A percentile compares a stretch with the other conserved stretches of the same genome.
These are phyloP conservation scores for Huntiella bhutanensis DNA, from an alignment of 2,329 filamentous ascomycete genomes.

Conservation along the genomic window DNA sequence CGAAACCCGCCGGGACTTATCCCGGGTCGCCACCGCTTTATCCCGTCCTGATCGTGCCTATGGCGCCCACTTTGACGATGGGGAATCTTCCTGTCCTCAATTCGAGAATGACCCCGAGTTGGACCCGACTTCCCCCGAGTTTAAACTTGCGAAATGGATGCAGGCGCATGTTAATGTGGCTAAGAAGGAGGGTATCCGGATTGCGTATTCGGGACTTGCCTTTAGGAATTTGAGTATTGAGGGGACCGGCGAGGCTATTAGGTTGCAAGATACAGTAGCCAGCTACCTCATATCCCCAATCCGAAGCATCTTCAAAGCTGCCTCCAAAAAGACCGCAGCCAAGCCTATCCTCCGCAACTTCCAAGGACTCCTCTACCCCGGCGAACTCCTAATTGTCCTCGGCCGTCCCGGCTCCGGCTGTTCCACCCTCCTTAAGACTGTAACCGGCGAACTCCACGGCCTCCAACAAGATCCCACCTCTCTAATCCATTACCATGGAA, in stretches of 20 bases:
- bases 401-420: constrained; percentile 48
- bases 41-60: constrained; percentile 17
- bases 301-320: constrained; percentile 16
- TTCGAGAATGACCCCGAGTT: constrained; percentile 17
- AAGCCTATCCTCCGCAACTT: constrained; percentile 46
- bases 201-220: constrained; percentile 37
- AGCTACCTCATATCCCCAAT: constrained; percentile 40
- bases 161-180: constrained; percentile 23
- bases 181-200: constrained; percentile 34
- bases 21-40: constrained; percentile 22
- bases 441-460: constrained; percentile 41
- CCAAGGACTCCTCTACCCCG: constrained; percentile 41
- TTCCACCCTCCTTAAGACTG: constrained; percentile 42
- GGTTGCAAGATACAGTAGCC: constrained; percentile 48
- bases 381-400: constrained; percentile 51
- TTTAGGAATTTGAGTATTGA: constrained; percentile 48
- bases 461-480: constrained; percentile 32
- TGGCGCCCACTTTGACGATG: not conserved
- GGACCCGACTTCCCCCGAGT: constrained; percentile 21
- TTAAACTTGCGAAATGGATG: constrained; percentile 26
- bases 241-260: constrained; percentile 46
- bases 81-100: not conserved
- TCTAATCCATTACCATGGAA: constrained; percentile 43
- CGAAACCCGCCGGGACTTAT: constrained; percentile 20
- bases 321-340: constrained; percentile 19